Base-by-base conservation (phyloP, 305 asterid genomes). In the Solanum chacoense region DNA sequence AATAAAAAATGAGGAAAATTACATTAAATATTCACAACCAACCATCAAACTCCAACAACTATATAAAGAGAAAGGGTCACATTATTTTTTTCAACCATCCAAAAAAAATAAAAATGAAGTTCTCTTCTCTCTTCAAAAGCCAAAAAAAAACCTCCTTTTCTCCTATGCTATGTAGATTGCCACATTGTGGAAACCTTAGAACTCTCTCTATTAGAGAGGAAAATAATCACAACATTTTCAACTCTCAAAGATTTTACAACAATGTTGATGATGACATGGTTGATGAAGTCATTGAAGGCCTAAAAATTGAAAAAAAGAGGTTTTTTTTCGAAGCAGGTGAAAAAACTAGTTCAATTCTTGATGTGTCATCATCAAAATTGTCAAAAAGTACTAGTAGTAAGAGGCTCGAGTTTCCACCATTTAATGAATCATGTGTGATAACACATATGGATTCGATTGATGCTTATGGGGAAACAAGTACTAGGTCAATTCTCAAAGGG, bases 291-390 rank as follows among this genome's bases (percentile, higher is more conserved):
- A 76, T 94, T 29, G 74, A 92, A 38, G 96, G 94, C 65, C 73
- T 94, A 86, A 88, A 92, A 34, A 91, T 31, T 1, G 94, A 91
- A 4, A 45, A 42, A 81, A n/a, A 10, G 6, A 90, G 98, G 91
- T 92, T 94, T 5, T 93, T 96, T 86, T 94, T 94, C 84, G 92
- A 95, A 90, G 94, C 95, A 7, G 98, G 95, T 0, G 96, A 90
- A 80, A 92, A 96, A 65, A 79, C 65, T 2, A 93, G 87, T 85
- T 95, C 96, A 7, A 94, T 95, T 42, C 92, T 94, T 42, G 94
- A 79, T 38, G 63, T 37, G 13, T 14, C 65, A n/a, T 74, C 40
- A 74, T 65, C 72, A 4, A 10, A 24, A n/a, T n/a, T 65, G 1
- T 65, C 29, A 9, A n/a, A 10, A 24, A 18, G 11, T 4, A 18